These are phyloP conservation scores for Craspedostauros australis DNA, from an alignment of 108 stramenopile genomes.

Conservation along the genomic window DNA sequence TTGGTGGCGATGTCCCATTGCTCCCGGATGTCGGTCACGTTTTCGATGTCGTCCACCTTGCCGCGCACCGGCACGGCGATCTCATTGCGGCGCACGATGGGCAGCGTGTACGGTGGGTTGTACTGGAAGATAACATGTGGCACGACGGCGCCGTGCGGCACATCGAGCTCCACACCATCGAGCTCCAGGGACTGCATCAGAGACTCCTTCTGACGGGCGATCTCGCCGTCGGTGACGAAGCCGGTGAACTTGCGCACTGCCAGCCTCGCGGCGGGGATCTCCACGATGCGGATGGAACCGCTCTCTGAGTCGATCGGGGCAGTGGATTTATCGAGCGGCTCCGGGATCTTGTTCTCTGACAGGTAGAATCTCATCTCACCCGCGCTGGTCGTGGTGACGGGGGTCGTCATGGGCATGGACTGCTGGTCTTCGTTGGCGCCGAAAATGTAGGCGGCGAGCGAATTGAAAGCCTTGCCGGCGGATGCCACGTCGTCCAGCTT, in stretches of 20 bases:
- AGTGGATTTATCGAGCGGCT: slow-evolving; percentile 11
- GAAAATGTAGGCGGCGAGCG: slow-evolving; percentile 88
- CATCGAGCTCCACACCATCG: slow-evolving; percentile 80
- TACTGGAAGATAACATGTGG: slow-evolving; percentile 88
- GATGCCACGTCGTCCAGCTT: slow-evolving; percentile 42
- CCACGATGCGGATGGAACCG: slow-evolving; percentile 50
- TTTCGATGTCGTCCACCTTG: background rate
- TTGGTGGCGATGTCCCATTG: slow-evolving; percentile 17
- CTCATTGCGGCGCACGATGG: slow-evolving; percentile 85
- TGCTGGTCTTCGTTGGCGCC: slow-evolving; percentile 78
- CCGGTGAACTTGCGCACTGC: slow-evolving; percentile 80
- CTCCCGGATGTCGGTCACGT: slow-evolving; percentile 5
- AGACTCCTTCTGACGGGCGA: slow-evolving; percentile 80
- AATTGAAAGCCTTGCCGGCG: slow-evolving; percentile 76
- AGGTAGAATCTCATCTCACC: slow-evolving; percentile 87
- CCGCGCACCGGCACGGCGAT: slow-evolving; percentile 65
- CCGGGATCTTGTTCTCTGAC: slow-evolving; percentile 36
- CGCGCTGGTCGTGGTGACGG: slow-evolving; percentile 75
- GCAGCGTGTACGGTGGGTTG: slow-evolving; percentile 93
- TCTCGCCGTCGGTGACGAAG: slow-evolving; percentile 88
- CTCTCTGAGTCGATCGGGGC: slow-evolving; percentile 17
- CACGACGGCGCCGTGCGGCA: slow-evolving; percentile 60
- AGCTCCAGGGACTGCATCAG: slow-evolving; percentile 58
- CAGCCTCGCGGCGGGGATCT: slow-evolving; percentile 63
- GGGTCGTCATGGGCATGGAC: slow-evolving; percentile 91